Conservation (phyloP, 441 rosid genomes). For the Flueggea neowawraea region DNA sequence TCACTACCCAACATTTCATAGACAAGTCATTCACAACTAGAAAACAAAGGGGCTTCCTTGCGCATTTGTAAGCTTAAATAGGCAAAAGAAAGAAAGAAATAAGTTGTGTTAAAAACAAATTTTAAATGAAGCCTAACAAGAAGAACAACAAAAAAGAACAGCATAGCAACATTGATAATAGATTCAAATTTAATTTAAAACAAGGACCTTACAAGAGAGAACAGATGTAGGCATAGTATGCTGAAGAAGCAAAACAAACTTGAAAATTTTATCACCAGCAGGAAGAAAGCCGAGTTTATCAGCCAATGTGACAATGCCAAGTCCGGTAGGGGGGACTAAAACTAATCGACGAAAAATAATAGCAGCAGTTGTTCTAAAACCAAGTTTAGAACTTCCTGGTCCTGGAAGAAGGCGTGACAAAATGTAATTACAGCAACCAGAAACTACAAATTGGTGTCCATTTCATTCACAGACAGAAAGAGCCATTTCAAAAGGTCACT, state of each 20-base stretch:
- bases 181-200: neutral
- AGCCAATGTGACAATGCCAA: conserved; percentile 87
- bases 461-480: too few relatives aligned
- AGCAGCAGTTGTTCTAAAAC: conserved; percentile 78
- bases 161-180: too few relatives aligned
- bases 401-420: conserved; percentile 67
- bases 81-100: neutral
- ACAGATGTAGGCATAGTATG: conserved; percentile 98
- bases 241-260: conserved; percentile 88
- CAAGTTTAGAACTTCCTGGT: conserved; percentile 96
- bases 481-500: too few relatives aligned
- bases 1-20: neutral
- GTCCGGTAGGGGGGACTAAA: conserved; percentile 88
- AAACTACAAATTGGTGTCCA: too few relatives aligned
- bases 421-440: too few relatives aligned
- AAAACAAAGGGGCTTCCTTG: neutral
- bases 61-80: neutral
- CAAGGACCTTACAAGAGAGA: conserved; percentile 54
- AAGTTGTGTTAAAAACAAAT: too few relatives aligned
- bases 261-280: conserved; percentile 88
- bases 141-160: too few relatives aligned
- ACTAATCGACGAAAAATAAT: conserved; percentile 70
- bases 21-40: neutral
- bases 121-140: too few relatives aligned
- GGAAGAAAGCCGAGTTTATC: conserved; percentile 96